These are phyloP conservation scores for Solanum hybrid DNA, from an alignment of 305 asterid genomes.

Conservation along the genomic window DNA sequence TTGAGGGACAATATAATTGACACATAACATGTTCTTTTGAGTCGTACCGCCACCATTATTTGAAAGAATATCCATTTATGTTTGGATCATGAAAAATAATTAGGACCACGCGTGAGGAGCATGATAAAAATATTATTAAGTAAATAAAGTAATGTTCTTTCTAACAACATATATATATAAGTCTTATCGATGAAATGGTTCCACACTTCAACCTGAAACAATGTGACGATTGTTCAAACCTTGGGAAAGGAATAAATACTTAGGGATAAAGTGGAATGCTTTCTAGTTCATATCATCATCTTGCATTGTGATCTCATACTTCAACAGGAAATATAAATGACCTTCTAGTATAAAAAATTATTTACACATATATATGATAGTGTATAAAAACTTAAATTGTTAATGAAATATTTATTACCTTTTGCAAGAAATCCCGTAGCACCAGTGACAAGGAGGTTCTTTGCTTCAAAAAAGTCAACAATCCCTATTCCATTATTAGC, in stretches of 20 bases:
- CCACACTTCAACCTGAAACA: not conserved
- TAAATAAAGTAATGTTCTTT: no score
- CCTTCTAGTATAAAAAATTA: not conserved
- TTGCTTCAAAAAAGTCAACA: not conserved
- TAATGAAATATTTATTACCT: not conserved
- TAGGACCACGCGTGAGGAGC: no score
- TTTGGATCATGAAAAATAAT: no score
- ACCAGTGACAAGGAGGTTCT: not conserved
- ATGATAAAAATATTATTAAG: no score
- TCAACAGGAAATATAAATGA: not conserved
- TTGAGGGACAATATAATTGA: no score
- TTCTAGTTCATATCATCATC: not conserved
- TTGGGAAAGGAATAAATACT: not conserved
- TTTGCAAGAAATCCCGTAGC: not conserved
- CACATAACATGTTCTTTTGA: no score
- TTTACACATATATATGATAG: no score
- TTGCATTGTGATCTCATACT: not conserved
- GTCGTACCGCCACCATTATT: no score
- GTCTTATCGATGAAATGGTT: no score
- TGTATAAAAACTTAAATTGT: not conserved
- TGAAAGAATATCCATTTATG: no score
- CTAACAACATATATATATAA: no score
- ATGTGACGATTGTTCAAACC: not conserved
- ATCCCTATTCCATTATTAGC: not conserved
- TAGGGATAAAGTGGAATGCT: not conserved